Evolutionary conservation across 148 eudicot genomes (phyloP).

Genomic region (Chenopodium berlandieri): DNA sequence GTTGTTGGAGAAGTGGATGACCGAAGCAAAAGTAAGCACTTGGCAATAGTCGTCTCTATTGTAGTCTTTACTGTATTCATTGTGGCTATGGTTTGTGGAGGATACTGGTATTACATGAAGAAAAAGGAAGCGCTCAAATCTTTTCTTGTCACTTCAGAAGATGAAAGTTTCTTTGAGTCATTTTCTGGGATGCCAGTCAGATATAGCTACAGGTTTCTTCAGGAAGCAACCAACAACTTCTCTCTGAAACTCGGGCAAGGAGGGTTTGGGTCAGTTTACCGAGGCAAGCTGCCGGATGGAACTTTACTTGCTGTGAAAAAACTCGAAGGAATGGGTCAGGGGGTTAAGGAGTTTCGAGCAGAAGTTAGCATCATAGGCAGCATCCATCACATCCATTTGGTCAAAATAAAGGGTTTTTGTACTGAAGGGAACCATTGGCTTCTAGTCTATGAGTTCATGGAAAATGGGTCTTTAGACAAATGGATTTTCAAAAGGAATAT

Average conservation of each 20-base stretch:
- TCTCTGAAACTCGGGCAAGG: conserved; percentile 82
- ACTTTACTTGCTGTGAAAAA: conserved; percentile 76
- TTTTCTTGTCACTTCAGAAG: conserved; percentile 58
- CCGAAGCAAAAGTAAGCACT: conserved; percentile 28
- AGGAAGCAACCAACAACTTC: conserved; percentile 69
- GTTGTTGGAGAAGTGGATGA: conserved; percentile 23
- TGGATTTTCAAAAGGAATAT: conserved; percentile 75
- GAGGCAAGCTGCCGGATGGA: conserved; percentile 69
- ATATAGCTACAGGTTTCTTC: conserved; percentile 65
- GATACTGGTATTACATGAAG: conserved; percentile 35
- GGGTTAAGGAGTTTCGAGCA: conserved; percentile 91
- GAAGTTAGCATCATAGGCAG: conserved; percentile 95
- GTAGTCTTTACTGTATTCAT: conserved; percentile 45
- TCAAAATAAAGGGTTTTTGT: conserved; percentile 78
- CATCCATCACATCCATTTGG: conserved; percentile 86
- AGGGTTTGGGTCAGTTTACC: conserved; percentile 92
- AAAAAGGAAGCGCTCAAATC: conserved; percentile 31
- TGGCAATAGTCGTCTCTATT: conserved; percentile 35
- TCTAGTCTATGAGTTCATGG: conserved; percentile 89
- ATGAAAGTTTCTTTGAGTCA: conserved; percentile 66
- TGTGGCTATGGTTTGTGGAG: conserved; percentile 41
- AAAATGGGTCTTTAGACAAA: conserved; percentile 73
- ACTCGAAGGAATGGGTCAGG: conserved; percentile 88
- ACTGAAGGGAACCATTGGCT: conserved; percentile 82
- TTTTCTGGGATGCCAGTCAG: conserved; percentile 92